Evolutionary conservation across 2,329 filamentous ascomycete genomes (phyloP), one percentile per base, ranked within the genome.

Genomic region (Colletotrichum endophyticum): DNA sequence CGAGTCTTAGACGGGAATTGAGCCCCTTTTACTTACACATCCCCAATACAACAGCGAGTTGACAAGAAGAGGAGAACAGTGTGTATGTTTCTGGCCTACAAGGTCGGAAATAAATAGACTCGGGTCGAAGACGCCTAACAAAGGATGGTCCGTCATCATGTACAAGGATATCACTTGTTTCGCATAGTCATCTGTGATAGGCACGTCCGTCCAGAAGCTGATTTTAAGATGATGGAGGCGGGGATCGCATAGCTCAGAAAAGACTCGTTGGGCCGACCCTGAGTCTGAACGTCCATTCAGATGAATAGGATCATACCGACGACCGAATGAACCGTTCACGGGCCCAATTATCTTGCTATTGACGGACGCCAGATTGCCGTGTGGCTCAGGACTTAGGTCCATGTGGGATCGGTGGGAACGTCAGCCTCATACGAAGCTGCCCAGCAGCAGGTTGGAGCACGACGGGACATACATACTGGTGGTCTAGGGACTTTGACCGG

Each of bases 131-230:
- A 81, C 70, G 2, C 83, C 84, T 15, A 87, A 75, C 2, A 87
- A 78, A 0, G 85, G 84, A 67, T 86, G 84, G 15, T 87, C 85
- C 3, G 84, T 86, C 67, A 81, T 78, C 7, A 86, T 74, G 57
- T 86, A 86, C 3, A 83, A 72, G 3, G 84, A 86, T n/a, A 86
- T 83, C 27, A 80, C 78, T 13, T 78, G 80, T 3, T 81, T 81
- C n/a, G 83, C 82, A 15, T 83, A 73, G 7, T 83, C 79, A 61
- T 82, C 79, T 1, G 79, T 61, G 7, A 86, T 78, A 8, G 75
- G 49, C 7, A 85, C 80, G 30, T 82, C 74, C 16, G 86, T 85
- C 86, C 86, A 85, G 71, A 80, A 80, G 13, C 70, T 32, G 39
- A 86, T 82, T 4, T 82, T 66, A 2, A 86, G 76, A 2, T 78